Percentiles rank a stretch among this genome's conserved stretches.
These are phyloP conservation scores for Aechmea fasciata DNA, from an alignment of 176 grass and related monocot genomes.

Conservation along the genomic window DNA sequence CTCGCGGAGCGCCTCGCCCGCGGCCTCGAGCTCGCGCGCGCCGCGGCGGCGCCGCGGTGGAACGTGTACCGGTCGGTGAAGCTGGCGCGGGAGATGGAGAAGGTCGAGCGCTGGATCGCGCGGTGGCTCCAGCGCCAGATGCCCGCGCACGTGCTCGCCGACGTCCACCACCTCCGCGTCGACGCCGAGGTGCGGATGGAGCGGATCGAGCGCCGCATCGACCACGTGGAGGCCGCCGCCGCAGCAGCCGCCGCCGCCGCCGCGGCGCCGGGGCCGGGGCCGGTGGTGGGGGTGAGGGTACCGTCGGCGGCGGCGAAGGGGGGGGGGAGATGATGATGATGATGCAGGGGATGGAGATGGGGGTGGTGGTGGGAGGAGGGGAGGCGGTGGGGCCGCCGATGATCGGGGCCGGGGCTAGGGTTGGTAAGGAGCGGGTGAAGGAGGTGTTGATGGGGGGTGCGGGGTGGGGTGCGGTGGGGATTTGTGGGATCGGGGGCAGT, in stretches of 20 bases:
- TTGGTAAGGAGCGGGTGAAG: constrained; percentile 72
- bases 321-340: neutral
- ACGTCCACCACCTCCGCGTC: constrained; percentile 57
- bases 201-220: constrained; percentile 65
- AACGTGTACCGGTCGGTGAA: constrained; percentile 91
- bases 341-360: constrained; percentile 11
- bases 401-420: constrained; percentile 40
- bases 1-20: constrained; percentile 49
- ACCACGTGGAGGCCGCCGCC: constrained; percentile 34
- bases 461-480: constrained; percentile 58
- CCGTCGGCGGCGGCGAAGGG: constrained; percentile 17
- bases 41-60: constrained; percentile 68
- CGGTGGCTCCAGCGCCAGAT: constrained; percentile 73
- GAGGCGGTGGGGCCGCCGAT: constrained; percentile 4
- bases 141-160: constrained; percentile 54
- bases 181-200: constrained; percentile 53
- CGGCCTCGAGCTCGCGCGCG: constrained; percentile 74
- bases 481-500: constrained; percentile 92
- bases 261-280: neutral
- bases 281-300: constrained; percentile 15
- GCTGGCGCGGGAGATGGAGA: constrained; percentile 71
- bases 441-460: constrained; percentile 63
- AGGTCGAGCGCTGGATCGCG: constrained; percentile 58
- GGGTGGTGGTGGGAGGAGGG: constrained; percentile 17
- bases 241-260: neutral